A percentile compares a stretch with the other conserved stretches of the same genome.
These are phyloP conservation scores for Neopestalotiopsis sp. DNA, from an alignment of 2,329 filamentous ascomycete genomes.

Conservation along the genomic window DNA sequence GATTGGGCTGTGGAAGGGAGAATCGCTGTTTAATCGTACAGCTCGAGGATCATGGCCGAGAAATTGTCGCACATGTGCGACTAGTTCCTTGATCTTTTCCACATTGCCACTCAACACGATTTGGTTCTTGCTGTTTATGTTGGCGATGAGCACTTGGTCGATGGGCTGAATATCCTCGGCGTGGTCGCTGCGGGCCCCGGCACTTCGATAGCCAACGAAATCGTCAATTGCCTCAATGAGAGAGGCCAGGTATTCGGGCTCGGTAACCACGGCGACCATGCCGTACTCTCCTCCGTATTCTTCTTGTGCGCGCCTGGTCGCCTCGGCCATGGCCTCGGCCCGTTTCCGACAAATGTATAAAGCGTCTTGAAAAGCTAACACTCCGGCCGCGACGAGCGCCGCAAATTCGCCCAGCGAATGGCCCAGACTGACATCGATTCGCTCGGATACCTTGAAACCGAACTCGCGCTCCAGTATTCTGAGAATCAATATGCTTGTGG, in stretches of 20 bases:
- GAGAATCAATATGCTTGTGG: slow-evolving; percentile 87
- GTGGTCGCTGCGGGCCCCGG: slow-evolving; percentile 71
- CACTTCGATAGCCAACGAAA: slow-evolving; percentile 73
- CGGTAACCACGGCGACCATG: slow-evolving; percentile 92
- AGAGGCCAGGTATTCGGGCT: slow-evolving; percentile 73
- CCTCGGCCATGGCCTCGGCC: slow-evolving; percentile 82
- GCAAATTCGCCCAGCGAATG: slow-evolving; percentile 95
- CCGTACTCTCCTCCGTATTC: slow-evolving; percentile 82
- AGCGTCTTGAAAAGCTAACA: slow-evolving; percentile 78
- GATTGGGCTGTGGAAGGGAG: slow-evolving; percentile 88
- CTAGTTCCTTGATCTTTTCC: slow-evolving; percentile 77
- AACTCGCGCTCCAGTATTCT: slow-evolving; percentile 87
- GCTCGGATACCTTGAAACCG: slow-evolving; percentile 71
- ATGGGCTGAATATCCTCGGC: slow-evolving; percentile 74
- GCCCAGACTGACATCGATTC: slow-evolving; percentile 83
- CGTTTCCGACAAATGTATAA: slow-evolving; percentile 77
- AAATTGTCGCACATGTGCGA: slow-evolving; percentile 87
- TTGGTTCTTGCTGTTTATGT: slow-evolving; percentile 95
- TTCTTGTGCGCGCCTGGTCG: slow-evolving; percentile 69
- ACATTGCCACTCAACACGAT: slow-evolving; percentile 92
- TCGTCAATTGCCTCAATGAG: slow-evolving; percentile 78
- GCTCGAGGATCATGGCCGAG: slow-evolving; percentile 89
- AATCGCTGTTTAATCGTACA: slow-evolving; percentile 84
- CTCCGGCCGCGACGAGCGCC: slow-evolving; percentile 83
- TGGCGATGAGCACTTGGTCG: slow-evolving; percentile 87